Percentiles rank a stretch among this genome's conserved stretches.
Evolutionary conservation across 352 stramenopile genomes (phyloP).

Genomic region (Pythium phragmitis): DNA sequence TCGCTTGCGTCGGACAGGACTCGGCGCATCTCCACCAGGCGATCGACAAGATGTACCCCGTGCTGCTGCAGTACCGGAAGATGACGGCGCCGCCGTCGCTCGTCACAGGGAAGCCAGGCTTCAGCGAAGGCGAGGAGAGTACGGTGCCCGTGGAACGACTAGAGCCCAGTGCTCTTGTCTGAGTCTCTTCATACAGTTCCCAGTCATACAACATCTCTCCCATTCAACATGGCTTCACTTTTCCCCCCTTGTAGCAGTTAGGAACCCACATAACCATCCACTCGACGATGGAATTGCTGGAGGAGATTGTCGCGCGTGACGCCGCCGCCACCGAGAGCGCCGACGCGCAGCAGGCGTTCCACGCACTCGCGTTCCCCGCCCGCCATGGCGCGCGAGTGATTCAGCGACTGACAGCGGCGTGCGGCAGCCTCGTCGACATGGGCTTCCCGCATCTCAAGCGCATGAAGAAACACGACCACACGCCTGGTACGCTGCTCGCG

Average conservation of each 20-base stretch:
- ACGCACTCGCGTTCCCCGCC: conserved; percentile 67
- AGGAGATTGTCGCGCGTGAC: conserved; percentile 43
- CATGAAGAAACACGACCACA: conserved; percentile 65
- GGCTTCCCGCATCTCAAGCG: conserved; percentile 82
- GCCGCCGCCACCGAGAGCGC: conserved; percentile 24
- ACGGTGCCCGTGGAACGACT: conserved; percentile 42
- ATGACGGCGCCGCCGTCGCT: conserved; percentile 74
- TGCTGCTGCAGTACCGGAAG: conserved; percentile 64
- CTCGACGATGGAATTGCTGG: conserved; percentile 23
- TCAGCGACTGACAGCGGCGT: conserved; percentile 48
- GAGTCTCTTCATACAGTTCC: conserved; percentile 3
- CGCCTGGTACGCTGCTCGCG: conserved; percentile 43
- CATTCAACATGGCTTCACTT: not conserved
- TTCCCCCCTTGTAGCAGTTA: conserved; percentile 10
- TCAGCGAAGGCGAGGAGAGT: conserved; percentile 59
- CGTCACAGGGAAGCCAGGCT: conserved; percentile 65
- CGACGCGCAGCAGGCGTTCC: conserved; percentile 66
- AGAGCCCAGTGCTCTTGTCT: conserved; percentile 59
- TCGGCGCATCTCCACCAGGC: conserved; percentile 51
- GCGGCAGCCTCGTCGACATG: conserved; percentile 54
- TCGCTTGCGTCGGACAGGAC: conserved; percentile 16
- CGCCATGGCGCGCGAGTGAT: conserved; percentile 64
- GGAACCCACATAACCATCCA: not conserved
- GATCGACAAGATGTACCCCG: conserved; percentile 75
- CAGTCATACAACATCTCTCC: not conserved